Base-by-base conservation (phyloP, 148 eudicot species). In the Diospyros kaki region DNA sequence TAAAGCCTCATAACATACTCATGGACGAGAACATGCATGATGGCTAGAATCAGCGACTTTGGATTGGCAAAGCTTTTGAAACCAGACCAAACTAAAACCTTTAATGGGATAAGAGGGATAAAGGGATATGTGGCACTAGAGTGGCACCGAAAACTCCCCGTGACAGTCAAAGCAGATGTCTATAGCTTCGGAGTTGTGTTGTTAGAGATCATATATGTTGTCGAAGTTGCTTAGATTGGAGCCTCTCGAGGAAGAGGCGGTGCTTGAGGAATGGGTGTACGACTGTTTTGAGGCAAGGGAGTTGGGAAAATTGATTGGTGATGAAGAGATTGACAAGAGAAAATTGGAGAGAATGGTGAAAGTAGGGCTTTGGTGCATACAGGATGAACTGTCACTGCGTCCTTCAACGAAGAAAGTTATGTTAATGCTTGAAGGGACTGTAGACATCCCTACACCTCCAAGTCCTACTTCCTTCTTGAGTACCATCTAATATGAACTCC, bases 241-340 rank as follows among this genome's bases (percentile, higher is more conserved):
- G 75, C 56, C 75, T 38, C 2, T 3, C 18, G 3, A 72, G 66
- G 66, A 45, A 0, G 75, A 72, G 46, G 75, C 75, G 0, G 55
- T 72, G 9, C 75, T 72, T 44, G 75, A 72, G 46, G 66, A 72
- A 5, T 59, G 66, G 75, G 56, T 72, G 17, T 72, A 72, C 2
- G 42, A 18, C 17, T 72, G 75, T 72, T 72, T 58, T 38, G 14
- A 72, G 41, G 42, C 43, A 6, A 8, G 3, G 12, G 43, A 72
- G 41, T 12, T 58, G 40, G 43, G 54, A 0, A 72, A 59, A 18
- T 18, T 72, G 2, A 55, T 59, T 1, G 75, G 75, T 6, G 55
- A 72, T 18, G 65, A 72, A 18, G 64, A 43, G 44, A 60, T 72
- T 2, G 66, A 72, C 12, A 72, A 17, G 43, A 46, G 17, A 46